phyloP scores from a whole-genome alignment of 2,329 filamentous ascomycete genomes.

The Aspergillus cejpii region DNA sequence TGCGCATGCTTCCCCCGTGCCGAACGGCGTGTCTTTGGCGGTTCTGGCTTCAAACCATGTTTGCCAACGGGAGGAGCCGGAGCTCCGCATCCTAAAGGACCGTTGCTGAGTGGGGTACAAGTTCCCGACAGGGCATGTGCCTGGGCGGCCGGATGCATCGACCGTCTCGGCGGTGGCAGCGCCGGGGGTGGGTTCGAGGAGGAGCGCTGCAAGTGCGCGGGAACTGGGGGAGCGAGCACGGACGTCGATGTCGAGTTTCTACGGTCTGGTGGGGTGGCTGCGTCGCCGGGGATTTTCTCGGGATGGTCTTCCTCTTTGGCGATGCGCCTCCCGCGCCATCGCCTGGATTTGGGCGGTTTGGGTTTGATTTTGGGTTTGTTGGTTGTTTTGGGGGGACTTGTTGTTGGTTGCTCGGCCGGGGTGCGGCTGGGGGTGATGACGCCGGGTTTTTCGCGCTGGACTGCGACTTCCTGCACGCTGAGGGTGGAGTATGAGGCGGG shows the following conservation, averaged over 20 bases:
- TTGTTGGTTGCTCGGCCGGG: slow-evolving; percentile 10
- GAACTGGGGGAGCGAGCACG: slow-evolving; percentile 19
- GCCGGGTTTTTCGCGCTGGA: slow-evolving; percentile 73
- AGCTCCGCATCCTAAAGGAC: slow-evolving; percentile 3
- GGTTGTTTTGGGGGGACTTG: slow-evolving; percentile 13
- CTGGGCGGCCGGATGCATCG: slow-evolving; percentile 23
- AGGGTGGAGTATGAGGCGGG: slow-evolving; percentile 64
- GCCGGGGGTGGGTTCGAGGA: slow-evolving; percentile 36
- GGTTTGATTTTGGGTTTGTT: slow-evolving; percentile 32
- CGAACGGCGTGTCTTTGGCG: slow-evolving; percentile 40
- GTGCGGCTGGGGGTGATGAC: slow-evolving; percentile 68
- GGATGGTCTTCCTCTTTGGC: slow-evolving; percentile 28
- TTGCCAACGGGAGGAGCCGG: slow-evolving; percentile 7
- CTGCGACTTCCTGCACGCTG: slow-evolving; percentile 71
- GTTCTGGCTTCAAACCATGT: slow-evolving; percentile 33
- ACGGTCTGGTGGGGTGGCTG: slow-evolving; percentile 15
- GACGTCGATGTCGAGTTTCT: slow-evolving; percentile 22
- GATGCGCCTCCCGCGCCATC: slow-evolving; percentile 37
- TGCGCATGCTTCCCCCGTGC: slow-evolving; percentile 27
- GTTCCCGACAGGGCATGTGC: slow-evolving; percentile 21
- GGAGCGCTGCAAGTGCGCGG: slow-evolving; percentile 24
- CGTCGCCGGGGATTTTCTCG: slow-evolving; percentile 25
- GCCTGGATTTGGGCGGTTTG: slow-evolving; percentile 39
- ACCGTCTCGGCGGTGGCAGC: slow-evolving; percentile 38
- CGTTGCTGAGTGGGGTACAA: slow-evolving; percentile 17